Conservation (phyloP, 768 basidiomycete genomes). For the Podaxis sp. region DNA sequence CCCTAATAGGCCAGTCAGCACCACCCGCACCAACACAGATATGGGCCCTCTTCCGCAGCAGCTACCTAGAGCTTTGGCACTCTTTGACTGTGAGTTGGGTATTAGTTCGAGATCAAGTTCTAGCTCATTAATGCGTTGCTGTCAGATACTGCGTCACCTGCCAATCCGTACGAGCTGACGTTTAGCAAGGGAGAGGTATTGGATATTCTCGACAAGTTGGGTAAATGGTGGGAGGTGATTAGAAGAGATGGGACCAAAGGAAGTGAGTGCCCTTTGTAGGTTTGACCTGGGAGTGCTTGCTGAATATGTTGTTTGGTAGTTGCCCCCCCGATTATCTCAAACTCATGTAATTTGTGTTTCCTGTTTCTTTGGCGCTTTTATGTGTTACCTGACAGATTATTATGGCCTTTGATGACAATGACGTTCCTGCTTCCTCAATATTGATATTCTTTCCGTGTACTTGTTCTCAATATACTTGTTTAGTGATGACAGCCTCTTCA, state of each 20-base stretch:
- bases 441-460: too few species aligned
- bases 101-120: neutral
- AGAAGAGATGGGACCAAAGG: slow-evolving; percentile 63
- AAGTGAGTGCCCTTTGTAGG: slow-evolving; percentile 47
- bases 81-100: slow-evolving; percentile 6
- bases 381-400: too few species aligned
- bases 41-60: neutral
- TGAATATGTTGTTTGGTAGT: slow-evolving; percentile 24
- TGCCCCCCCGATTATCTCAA: slow-evolving; percentile 39
- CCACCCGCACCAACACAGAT: neutral
- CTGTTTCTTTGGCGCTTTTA: neutral
- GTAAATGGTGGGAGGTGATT: slow-evolving; percentile 88
- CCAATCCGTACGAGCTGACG: slow-evolving; percentile 85
- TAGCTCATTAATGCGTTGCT: neutral
- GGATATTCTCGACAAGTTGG: slow-evolving; percentile 72
- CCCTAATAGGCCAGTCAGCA: neutral
- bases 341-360: neutral
- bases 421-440: neutral
- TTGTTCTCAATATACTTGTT: too few species aligned
- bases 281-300: neutral
- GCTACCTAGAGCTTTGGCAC: slow-evolving; percentile 1
- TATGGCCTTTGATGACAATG: neutral
- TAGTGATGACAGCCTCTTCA: too few species aligned
- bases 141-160: slow-evolving; percentile 69
- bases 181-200: slow-evolving; percentile 86